Conservation (phyloP, 306 rosid species). For the Lathyrus tuberosus region DNA sequence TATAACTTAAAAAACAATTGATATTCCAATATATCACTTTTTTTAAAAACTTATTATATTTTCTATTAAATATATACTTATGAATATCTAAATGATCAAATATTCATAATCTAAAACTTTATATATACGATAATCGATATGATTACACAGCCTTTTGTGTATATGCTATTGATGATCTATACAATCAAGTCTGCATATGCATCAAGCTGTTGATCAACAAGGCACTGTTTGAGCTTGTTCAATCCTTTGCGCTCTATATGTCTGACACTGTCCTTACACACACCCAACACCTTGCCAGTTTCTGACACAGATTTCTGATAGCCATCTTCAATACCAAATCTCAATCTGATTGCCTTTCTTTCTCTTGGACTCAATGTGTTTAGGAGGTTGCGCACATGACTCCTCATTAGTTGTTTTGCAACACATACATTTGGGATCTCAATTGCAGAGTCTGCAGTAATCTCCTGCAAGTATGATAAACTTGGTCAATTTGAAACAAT, state of each 20-base stretch:
- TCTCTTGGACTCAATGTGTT: constrained; percentile 62
- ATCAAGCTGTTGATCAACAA: constrained; percentile 64
- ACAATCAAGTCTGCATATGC: constrained; percentile 67
- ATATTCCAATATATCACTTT: background rate
- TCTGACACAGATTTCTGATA: constrained; percentile 59
- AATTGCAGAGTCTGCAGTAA: constrained; percentile 69
- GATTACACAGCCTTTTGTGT: constrained; percentile 31
- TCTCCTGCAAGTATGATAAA: constrained; percentile 62
- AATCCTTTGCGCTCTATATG: constrained; percentile 64
- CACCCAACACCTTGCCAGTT: constrained; percentile 65
- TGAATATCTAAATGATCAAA: constrained; percentile 2
- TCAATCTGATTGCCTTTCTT: constrained; percentile 69
- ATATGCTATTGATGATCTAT: constrained; percentile 36
- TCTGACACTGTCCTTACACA: constrained; percentile 78
- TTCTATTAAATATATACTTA: background rate
- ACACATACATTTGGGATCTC: constrained; percentile 69
- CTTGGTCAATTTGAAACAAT: constrained; percentile 3
- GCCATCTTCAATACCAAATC: constrained; percentile 82
- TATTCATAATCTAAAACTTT: background rate
- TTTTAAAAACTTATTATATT: background rate
- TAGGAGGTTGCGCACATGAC: constrained; percentile 68
- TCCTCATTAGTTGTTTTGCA: constrained; percentile 78
- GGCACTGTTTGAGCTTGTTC: constrained; percentile 69
- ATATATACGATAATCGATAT: background rate
- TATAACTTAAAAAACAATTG: background rate